Base-by-base conservation (phyloP, 169 alveolate species). In the Plasmodium chabaudi region DNA sequence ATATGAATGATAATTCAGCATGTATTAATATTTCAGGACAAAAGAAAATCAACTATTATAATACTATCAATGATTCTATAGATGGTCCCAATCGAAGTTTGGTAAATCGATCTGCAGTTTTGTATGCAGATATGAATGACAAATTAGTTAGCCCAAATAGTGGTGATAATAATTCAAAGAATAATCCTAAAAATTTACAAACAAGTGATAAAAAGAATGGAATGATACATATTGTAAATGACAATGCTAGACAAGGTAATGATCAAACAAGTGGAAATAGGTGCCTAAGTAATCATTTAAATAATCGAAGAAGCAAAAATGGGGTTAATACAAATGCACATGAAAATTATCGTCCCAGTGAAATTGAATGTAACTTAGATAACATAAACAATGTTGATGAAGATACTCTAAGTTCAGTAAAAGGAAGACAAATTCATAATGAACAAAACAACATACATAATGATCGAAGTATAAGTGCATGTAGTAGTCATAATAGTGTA, bases 41-140 rank as follows among this genome's bases (percentile, higher is more conserved):
- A 68, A 68, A 68, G 13, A 68, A 68, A 13, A 68, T 68, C 2
- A 68, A 49, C 42, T 68, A 68, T 23, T 47, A 23, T 49, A 68
- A 49, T 17, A 1, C 9, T 19, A 25, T 56, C 7, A 46, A 39
- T 13, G 17, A 65, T 65, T 39, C 27, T 15, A 39, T 39, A 17
- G 46, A 64, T 2, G 12, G 17, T 12, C 1, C 25, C 0, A 12
- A 10, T 17, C 25, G 15, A 1, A 27, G 15, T 56, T 1, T 34
- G 4, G 42, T 34, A 34, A 34, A 34, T 34, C 0, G 42, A 34
- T 1, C 42, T 27, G 6, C 27, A 6, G 55, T 13, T 12, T 27
- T 27, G 39, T 27, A 5, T 27, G 39, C 13, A 63, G n/a, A 25
- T 10, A 13, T 63, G 0, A 27, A 25, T 25, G 27, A 25, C 4